Conservation (phyloP, 2,329 filamentous ascomycete species). For the Scedosporium boydii region DNA sequence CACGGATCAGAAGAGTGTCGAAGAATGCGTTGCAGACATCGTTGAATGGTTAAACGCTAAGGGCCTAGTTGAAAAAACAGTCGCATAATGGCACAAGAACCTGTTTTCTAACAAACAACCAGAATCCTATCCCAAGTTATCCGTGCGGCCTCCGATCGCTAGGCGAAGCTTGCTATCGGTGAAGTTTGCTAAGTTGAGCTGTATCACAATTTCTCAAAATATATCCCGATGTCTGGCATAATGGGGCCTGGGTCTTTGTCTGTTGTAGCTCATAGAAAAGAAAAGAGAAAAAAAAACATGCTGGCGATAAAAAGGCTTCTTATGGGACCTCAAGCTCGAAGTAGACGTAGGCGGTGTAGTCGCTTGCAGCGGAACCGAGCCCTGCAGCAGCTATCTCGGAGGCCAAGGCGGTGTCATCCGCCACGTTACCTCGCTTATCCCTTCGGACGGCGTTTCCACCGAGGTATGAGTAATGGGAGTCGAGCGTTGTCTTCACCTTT, state of each 20-base stretch:
- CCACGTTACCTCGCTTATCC: conserved; percentile 87
- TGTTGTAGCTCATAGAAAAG: background rate
- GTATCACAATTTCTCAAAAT: background rate
- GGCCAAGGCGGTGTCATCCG: conserved; percentile 70
- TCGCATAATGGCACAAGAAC: background rate
- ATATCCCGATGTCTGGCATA: too few relatives aligned
- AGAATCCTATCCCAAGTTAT: background rate
- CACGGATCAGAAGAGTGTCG: conserved; percentile 72
- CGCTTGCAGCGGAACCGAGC: conserved; percentile 57
- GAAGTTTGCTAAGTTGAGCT: background rate
- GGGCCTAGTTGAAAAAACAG: conserved; percentile 20
- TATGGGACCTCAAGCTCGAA: conserved; percentile 79
- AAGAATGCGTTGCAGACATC: conserved; percentile 83
- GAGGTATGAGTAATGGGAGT: conserved; percentile 80
- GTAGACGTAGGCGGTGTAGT: conserved; percentile 95
- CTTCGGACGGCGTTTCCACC: conserved; percentile 88
- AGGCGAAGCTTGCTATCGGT: background rate
- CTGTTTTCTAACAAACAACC: background rate
- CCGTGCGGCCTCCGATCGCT: background rate
- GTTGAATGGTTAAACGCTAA: conserved; percentile 66
- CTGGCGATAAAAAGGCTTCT: background rate
- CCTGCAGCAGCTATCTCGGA: conserved; percentile 77
- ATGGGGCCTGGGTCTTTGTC: too few relatives aligned
- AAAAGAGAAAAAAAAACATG: background rate
- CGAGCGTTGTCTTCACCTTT: conserved; percentile 70